These are phyloP conservation scores for Alternaria panax DNA, from an alignment of 2,329 filamentous ascomycete genomes.

Conservation along the genomic window DNA sequence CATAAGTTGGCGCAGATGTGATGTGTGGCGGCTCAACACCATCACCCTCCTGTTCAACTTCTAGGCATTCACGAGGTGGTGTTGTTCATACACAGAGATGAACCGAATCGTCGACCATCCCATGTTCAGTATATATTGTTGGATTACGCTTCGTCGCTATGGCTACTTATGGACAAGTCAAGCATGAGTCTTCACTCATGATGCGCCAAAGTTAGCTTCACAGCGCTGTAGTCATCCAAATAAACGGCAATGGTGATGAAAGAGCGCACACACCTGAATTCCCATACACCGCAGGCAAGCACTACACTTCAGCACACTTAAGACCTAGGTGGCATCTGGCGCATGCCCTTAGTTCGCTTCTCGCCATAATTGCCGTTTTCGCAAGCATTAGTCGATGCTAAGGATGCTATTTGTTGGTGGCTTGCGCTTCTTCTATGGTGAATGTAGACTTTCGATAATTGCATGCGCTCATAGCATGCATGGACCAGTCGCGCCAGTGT, in stretches of 20 bases:
- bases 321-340: not conserved
- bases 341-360: not conserved
- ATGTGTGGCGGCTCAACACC: not conserved
- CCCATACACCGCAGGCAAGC: not conserved
- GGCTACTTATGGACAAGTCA: not conserved
- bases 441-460: not conserved
- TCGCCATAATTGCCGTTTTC: not conserved
- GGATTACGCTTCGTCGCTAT: not conserved
- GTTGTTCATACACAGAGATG: not conserved
- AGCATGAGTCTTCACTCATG: not conserved
- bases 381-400: not conserved
- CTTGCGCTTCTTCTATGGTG: not conserved
- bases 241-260: not conserved
- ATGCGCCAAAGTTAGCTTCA: not conserved
- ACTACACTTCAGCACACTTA: not conserved
- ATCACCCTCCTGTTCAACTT: too few relatives aligned
- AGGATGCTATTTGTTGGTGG: not conserved
- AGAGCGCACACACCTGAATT: not conserved
- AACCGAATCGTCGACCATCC: not conserved
- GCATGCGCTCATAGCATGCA: slow-evolving; percentile 3
- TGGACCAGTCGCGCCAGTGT: not conserved
- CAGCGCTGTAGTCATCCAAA: not conserved
- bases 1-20: not conserved
- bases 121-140: not conserved
- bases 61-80: not conserved